Evolutionary conservation across 805 yeast species (phyloP).

Genomic region (Candida germanica): DNA sequence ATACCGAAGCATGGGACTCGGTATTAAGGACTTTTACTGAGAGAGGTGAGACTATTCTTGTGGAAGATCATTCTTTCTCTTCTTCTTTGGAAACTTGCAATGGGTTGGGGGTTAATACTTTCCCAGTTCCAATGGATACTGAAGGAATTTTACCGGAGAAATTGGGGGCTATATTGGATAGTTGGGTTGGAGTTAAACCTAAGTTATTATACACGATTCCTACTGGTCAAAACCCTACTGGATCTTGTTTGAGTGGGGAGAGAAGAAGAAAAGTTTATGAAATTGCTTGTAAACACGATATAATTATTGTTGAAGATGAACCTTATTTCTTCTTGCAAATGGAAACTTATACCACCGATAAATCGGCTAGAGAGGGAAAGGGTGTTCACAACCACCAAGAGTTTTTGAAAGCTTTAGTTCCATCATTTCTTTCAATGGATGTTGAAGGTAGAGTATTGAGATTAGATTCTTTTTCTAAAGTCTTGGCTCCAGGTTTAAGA

Average conservation of each 20-base stretch:
- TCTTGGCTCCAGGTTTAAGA: slow-evolving; percentile 87
- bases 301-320: slow-evolving; percentile 89
- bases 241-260: slow-evolving; percentile 72
- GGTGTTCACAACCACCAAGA: slow-evolving; percentile 53
- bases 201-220: slow-evolving; percentile 85
- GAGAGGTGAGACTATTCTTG: slow-evolving; percentile 78
- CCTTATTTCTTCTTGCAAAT: slow-evolving; percentile 96
- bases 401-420: slow-evolving; percentile 64
- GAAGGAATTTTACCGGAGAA: slow-evolving; percentile 75
- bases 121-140: slow-evolving; percentile 77
- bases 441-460: slow-evolving; percentile 87
- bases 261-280: slow-evolving; percentile 76
- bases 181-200: slow-evolving; percentile 78
- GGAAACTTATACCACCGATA: slow-evolving; percentile 64
- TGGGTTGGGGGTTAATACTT: slow-evolving; percentile 64
- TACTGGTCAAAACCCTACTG: slow-evolving; percentile 98
- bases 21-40: slow-evolving; percentile 71
- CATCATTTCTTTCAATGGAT: slow-evolving; percentile 73
- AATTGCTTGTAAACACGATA: slow-evolving; percentile 80
- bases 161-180: slow-evolving; percentile 55
- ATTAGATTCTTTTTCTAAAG: slow-evolving; percentile 87
- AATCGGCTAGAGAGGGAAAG: slow-evolving; percentile 25
- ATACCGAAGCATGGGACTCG: slow-evolving; percentile 89
- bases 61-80: slow-evolving; percentile 79
- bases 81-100: slow-evolving; percentile 80